A percentile compares a stretch with the other conserved stretches of the same genome.
phyloP scores from a whole-genome alignment of 2,329 filamentous ascomycete genomes.

The Diaporthe eres region DNA sequence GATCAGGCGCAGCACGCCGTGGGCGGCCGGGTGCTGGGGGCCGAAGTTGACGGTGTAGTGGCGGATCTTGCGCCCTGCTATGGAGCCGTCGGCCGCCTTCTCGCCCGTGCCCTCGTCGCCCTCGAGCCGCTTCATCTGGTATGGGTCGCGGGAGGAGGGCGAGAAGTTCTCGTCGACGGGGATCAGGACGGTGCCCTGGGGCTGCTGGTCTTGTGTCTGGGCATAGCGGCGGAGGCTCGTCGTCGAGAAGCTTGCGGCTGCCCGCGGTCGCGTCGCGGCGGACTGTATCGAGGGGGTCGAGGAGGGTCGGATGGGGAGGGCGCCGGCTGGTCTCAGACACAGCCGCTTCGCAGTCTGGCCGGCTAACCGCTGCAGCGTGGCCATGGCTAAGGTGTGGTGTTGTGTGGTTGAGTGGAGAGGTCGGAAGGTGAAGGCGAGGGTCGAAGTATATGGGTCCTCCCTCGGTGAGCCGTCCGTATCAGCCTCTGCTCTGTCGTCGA shows the following conservation, averaged over 20 bases:
- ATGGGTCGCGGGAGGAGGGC: slow-evolving; percentile 60
- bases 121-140: slow-evolving; percentile 61
- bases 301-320: slow-evolving; percentile 45
- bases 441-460: slow-evolving; percentile 44
- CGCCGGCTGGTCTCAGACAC: slow-evolving; percentile 63
- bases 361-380: slow-evolving; percentile 80
- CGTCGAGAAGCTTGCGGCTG: slow-evolving; percentile 69
- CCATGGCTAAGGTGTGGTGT: slow-evolving; percentile 65
- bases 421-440: slow-evolving; percentile 41
- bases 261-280: slow-evolving; percentile 44
- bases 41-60: slow-evolving; percentile 99
- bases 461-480: slow-evolving; percentile 41
- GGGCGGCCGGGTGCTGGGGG: slow-evolving; percentile 97
- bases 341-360: slow-evolving; percentile 79
- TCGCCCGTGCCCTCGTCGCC: slow-evolving; percentile 58
- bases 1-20: slow-evolving; percentile 97
- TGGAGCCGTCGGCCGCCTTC: slow-evolving; percentile 62
- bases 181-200: slow-evolving; percentile 73
- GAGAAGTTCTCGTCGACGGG: slow-evolving; percentile 76
- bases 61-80: slow-evolving; percentile 84
- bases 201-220: slow-evolving; percentile 58
- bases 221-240: slow-evolving; percentile 75
- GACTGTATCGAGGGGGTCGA: slow-evolving; percentile 40
- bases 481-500: slow-evolving; percentile 50
- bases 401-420: slow-evolving; percentile 46